phyloP scores from a whole-genome alignment of 306 rosid genomes.

The Quercus parvula region DNA sequence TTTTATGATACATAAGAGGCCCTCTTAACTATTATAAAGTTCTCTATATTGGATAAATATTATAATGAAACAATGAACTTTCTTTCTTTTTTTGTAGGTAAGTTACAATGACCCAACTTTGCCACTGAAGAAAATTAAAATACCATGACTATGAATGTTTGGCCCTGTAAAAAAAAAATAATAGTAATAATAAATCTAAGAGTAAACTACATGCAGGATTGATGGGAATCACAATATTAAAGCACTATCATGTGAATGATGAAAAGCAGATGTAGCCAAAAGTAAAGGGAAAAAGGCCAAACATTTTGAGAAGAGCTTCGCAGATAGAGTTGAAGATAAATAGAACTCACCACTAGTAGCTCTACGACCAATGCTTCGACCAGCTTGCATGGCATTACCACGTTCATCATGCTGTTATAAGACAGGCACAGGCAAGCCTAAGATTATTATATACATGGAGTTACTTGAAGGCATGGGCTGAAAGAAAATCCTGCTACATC shows the following conservation, averaged over 20 bases:
- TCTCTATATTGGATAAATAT: not conserved
- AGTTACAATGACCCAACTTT: not conserved
- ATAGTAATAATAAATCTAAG: not conserved
- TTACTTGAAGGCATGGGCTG: conserved; percentile 52
- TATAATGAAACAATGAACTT: not conserved
- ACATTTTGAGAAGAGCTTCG: not conserved
- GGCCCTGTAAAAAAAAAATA: not conserved
- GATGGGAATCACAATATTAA: not conserved
- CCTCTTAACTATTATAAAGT: not conserved
- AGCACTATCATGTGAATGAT: not conserved
- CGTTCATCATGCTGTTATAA: conserved; percentile 72
- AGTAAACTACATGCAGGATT: not conserved
- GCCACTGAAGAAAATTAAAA: not conserved
- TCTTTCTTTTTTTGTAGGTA: too few species aligned
- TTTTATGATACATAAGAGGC: not conserved
- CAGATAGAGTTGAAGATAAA: not conserved
- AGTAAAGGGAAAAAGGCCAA: not conserved
- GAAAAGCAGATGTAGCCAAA: not conserved
- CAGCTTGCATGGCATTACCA: conserved; percentile 51
- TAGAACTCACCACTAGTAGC: conserved; percentile 59
- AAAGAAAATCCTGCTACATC: conserved; percentile 51
- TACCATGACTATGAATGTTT: not conserved
- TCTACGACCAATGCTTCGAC: conserved; percentile 43
- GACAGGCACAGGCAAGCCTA: conserved; percentile 73
- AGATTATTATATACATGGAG: conserved; percentile 50